A percentile compares a stretch with the other conserved stretches of the same genome.
Conservation (phyloP, 2,329 filamentous ascomycete species). For the Epichloe hybrida region DNA sequence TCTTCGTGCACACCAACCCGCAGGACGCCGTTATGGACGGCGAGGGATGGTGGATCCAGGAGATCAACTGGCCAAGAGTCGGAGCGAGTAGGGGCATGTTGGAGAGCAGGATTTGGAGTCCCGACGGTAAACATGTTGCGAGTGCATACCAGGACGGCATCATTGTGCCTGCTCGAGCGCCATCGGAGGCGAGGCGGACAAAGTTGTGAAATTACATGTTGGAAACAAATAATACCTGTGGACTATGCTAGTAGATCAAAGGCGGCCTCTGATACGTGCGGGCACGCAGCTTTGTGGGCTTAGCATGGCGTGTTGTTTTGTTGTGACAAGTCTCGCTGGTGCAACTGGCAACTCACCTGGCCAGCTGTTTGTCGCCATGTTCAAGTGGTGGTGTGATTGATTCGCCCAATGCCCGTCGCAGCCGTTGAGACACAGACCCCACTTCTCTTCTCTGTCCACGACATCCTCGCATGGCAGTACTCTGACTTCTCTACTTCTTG, state of each 20-base stretch:
- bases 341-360: not conserved
- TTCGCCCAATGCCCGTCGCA: no score
- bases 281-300: not conserved
- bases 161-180: constrained; percentile 15
- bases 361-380: not conserved
- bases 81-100: constrained; percentile 33
- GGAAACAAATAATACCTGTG: not conserved
- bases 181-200: constrained; percentile 8
- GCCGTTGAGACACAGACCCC: not conserved
- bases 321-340: not conserved
- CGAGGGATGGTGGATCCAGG: constrained; percentile 40
- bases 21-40: constrained; percentile 33
- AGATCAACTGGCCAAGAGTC: constrained; percentile 33
- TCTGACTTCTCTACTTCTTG: no score
- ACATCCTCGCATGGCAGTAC: no score
- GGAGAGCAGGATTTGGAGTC: constrained; percentile 40
- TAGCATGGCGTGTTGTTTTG: not conserved
- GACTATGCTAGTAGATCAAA: not conserved
- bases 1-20: constrained; percentile 38
- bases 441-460: no score
- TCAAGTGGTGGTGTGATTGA: no score
- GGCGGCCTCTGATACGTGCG: not conserved
- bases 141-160: constrained; percentile 43
- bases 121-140: constrained; percentile 36
- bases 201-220: constrained; percentile 14